Conservation (phyloP, 2,329 filamentous ascomycete species). For the Exserohilum turcica region DNA sequence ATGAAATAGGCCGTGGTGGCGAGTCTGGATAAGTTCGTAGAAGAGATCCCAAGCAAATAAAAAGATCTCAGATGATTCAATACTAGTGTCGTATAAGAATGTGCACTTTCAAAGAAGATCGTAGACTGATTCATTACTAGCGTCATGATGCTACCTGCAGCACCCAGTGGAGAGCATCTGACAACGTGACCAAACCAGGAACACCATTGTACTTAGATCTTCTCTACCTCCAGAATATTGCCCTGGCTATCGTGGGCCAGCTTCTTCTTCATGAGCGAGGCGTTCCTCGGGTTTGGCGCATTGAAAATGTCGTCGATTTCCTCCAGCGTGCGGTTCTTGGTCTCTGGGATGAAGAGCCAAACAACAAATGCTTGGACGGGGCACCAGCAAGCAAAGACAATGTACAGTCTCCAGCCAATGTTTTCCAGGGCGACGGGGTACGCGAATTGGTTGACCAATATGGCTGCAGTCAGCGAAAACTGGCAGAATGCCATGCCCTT, state of each 20-base stretch:
- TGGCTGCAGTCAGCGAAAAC: conserved; percentile 26
- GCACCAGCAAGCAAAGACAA: conserved; percentile 32
- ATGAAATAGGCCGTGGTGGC: no score
- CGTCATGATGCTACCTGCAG: neutral
- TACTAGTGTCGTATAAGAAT: no score
- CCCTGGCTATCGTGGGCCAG: conserved; percentile 24
- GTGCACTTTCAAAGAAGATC: no score
- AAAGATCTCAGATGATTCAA: no score
- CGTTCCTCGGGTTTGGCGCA: conserved; percentile 27
- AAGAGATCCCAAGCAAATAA: no score
- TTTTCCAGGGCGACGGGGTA: conserved; percentile 32
- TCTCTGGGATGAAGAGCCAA: conserved; percentile 34
- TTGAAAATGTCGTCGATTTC: conserved; percentile 35
- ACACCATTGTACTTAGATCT: conserved; percentile 16
- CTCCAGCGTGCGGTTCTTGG: conserved; percentile 36
- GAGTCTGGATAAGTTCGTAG: no score
- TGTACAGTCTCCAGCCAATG: conserved; percentile 33
- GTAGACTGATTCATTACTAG: no score
- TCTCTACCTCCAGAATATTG: conserved; percentile 33
- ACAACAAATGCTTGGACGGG: conserved; percentile 25
- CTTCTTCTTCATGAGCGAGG: conserved; percentile 32
- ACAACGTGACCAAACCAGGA: neutral
- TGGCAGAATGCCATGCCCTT: conserved; percentile 40
- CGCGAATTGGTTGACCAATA: conserved; percentile 39
- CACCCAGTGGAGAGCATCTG: neutral